Evolutionary conservation across 768 basidiomycete genomes (phyloP).

Genomic region (Postia placenta): DNA sequence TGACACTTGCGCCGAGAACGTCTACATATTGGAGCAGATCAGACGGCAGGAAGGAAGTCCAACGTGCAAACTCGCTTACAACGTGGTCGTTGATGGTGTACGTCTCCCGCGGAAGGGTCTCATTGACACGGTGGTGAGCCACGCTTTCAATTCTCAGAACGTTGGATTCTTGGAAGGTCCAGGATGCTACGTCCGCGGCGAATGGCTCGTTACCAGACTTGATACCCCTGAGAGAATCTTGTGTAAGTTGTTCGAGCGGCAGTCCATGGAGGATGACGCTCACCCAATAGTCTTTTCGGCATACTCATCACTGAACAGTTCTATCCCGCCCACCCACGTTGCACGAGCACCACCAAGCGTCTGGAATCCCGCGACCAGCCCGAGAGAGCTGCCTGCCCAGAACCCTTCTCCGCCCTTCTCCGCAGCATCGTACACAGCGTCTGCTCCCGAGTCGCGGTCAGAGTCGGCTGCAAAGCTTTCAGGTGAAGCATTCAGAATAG

Average conservation of each 20-base stretch:
- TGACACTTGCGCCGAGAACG: constrained; percentile 69
- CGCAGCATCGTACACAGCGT: constrained; percentile 61
- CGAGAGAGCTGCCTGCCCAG: constrained; percentile 75
- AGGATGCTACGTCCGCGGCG: constrained; percentile 67
- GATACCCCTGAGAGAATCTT: constrained; percentile 42
- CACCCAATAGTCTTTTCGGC: constrained; percentile 58
- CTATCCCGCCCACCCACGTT: constrained; percentile 76
- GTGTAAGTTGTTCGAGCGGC: no score
- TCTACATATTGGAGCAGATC: constrained; percentile 41
- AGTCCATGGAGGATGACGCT: constrained; percentile 19
- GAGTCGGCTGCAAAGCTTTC: constrained; percentile 75
- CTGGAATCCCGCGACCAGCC: constrained; percentile 88
- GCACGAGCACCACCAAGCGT: constrained; percentile 69
- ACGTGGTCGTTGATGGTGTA: constrained; percentile 88
- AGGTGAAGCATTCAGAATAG: constrained; percentile 71
- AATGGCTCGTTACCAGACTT: constrained; percentile 75
- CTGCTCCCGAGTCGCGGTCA: constrained; percentile 47
- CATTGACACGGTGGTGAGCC: constrained; percentile 66
- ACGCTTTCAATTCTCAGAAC: constrained; percentile 74
- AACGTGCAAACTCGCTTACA: constrained; percentile 36
- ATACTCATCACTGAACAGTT: constrained; percentile 73
- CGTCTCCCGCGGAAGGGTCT: constrained; percentile 51
- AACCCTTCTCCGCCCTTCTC: constrained; percentile 74
- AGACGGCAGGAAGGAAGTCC: not conserved
- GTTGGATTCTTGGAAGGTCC: constrained; percentile 87